Base-by-base conservation (phyloP, 2,329 filamentous ascomycete genomes). In the Aspergillus hiratsukae region DNA sequence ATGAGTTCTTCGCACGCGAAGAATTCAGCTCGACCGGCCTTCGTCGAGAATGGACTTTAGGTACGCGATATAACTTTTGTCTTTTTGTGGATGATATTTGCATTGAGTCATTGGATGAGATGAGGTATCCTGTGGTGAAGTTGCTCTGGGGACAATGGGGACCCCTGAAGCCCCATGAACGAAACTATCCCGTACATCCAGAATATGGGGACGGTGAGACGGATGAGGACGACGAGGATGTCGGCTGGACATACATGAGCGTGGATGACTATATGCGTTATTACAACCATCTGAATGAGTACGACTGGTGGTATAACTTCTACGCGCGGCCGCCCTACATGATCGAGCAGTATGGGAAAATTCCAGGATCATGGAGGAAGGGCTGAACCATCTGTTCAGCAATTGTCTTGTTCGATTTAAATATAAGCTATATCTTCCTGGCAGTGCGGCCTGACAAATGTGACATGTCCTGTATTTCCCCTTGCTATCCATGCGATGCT, bases 301-400 rank as follows among this genome's bases (percentile, higher is more conserved):
- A 41, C 14, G 37, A 41, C 37, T 41, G 37, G 37, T 41, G 37
- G 14, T 41, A 41, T 41, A 19, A 41, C 6, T 19, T 19, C 17
- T 41, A 41, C 37, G 14, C 14, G 37, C 37, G 37, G 37, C 37
- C 37, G 37, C 37, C 37, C 1, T 41, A 37, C 31, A 37, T 37
- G 31, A 37, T 37, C 1, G 10, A 37, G 2, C 4, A 37, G 31
- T 5, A 37, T 5, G 14, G 3, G 14, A 6, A 11, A 11, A 10
- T 3, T 1, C 25, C 31, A 10, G 31, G 31, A 8, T 37, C 7
- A 10, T 37, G 31, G 31, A 37, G 31, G 31, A 37, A 37, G 31
- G 14, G 14, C 1, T 37, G 31, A 37, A 37, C 10, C 14, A 17
- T 17, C 31, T 37, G 9, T 37, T 91, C 5, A 27, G 2, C 3